Percentiles rank a stretch among this genome's conserved stretches.
Evolutionary conservation across 352 stramenopile species (phyloP).

Genomic region (Blastocystis sp.): DNA sequence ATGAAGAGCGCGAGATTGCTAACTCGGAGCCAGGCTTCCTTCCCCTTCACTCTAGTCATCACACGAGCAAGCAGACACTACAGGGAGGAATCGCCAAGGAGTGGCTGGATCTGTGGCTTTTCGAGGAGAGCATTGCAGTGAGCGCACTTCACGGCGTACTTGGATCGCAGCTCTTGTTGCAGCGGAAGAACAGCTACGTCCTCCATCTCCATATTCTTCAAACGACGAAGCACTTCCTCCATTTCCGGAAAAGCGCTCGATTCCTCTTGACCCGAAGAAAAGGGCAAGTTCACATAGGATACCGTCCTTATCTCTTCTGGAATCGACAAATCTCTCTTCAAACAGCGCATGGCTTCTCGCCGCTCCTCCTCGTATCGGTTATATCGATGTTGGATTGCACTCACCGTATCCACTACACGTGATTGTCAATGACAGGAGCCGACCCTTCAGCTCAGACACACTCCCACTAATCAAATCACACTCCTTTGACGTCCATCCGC

Average conservation of each 20-base stretch:
- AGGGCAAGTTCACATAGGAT: background rate
- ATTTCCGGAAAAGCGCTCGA: too few species aligned
- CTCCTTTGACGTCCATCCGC: constrained; percentile 38
- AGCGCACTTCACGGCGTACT: constrained; percentile 10
- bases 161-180: background rate
- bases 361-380: too few species aligned
- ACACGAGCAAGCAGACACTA: background rate
- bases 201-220: too few species aligned
- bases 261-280: too few species aligned
- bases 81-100: constrained; percentile 60
- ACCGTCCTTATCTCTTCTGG: background rate
- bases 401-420: background rate
- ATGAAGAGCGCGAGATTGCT: constrained; percentile 5
- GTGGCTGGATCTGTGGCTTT: constrained; percentile 39
- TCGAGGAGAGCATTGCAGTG: background rate
- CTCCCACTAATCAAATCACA: background rate
- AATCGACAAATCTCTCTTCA: background rate
- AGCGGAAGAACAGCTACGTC: background rate
- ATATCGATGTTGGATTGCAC: too few species aligned
- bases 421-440: background rate
- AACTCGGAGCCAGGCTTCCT: constrained; percentile 35
- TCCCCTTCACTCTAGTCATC: constrained; percentile 19
- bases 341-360: too few species aligned
- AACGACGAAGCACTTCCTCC: too few species aligned
- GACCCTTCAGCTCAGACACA: background rate